Evolutionary conservation across 768 basidiomycete genomes (phyloP), one percentile per base, ranked within the genome.

Genomic region (Leccinum obscurum): DNA sequence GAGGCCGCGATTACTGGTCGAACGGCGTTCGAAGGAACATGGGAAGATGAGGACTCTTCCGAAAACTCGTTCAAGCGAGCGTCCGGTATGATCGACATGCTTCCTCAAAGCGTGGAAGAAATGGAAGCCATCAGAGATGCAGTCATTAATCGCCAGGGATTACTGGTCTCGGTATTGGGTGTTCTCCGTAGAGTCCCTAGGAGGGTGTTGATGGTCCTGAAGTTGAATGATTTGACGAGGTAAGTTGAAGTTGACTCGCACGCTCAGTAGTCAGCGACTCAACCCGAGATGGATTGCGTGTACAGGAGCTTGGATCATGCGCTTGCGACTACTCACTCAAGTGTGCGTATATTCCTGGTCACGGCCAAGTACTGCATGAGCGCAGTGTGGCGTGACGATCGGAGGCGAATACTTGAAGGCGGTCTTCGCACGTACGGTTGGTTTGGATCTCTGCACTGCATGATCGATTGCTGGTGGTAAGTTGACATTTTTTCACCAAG

Each of bases 1-100:
- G 94, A 98, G 74, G 92, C 93, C 22, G 95, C 95, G 14, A 87
- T 98, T 50, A 98, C 95, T 65, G 86, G 86, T 5, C 84, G 94
- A 46, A 86, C 91, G 17, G 86, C 85, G 1, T 73, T 96, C 57
- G 83, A 87, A 69, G 88, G 86, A 34, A 78, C 83, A 6, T 83
- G 81, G 78, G 78, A 80, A 17, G 72, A 75, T 20, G 75, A 73
- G 10, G 72, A 74, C 4, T 69, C 77, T 20, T 64, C 75, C 17
- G 69, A 69, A 26, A 63, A 50, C n/a, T 53, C 51, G 26, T 82
- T 86, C 66, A 75, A 75, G 49, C 85, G 91, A n/a, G 87, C 87
- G 2, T 85, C 87, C 10, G 85, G 90, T 60, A 81, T 95, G 80
- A 81, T 93, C 37, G 89, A 93, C 44, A 81, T 93, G 71, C 74